A percentile compares a stretch with the other conserved stretches of the same genome.
Conservation (phyloP, 2,329 filamentous ascomycete genomes). For the Periconia macrospinosa region DNA sequence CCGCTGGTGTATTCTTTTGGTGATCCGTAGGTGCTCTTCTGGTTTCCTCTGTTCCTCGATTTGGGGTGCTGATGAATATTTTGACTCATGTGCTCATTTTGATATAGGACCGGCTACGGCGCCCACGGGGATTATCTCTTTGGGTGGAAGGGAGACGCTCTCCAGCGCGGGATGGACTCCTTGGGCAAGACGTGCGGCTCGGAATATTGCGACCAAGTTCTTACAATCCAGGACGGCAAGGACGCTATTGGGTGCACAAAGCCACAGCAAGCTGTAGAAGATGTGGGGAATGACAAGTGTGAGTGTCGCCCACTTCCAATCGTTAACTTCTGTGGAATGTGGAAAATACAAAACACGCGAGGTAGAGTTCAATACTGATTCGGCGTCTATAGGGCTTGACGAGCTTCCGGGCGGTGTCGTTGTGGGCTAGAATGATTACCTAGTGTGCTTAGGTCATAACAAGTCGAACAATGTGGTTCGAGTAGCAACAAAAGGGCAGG, state of each 20-base stretch:
- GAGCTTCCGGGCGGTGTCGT: conserved; percentile 13
- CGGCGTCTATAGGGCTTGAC: conserved; percentile 8
- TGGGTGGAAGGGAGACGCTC: conserved; percentile 21
- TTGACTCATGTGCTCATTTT: conserved; percentile 1
- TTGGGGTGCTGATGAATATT: background rate
- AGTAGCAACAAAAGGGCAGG: too few relatives aligned
- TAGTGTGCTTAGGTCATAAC: too few relatives aligned
- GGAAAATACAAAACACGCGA: background rate
- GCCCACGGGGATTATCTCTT: conserved; percentile 28
- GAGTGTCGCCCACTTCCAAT: background rate
- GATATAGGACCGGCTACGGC: conserved; percentile 19
- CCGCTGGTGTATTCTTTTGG: conserved; percentile 34
- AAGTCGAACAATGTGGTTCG: too few relatives aligned
- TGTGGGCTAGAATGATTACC: background rate
- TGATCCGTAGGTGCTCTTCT: conserved; percentile 43
- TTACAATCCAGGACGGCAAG: conserved; percentile 21
- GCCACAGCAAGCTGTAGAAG: conserved; percentile 21
- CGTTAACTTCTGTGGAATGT: background rate
- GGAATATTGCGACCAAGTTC: conserved; percentile 17
- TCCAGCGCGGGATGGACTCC: conserved; percentile 21
- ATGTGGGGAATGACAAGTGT: conserved; percentile 18
- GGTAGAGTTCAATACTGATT: background rate
- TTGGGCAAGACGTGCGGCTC: conserved; percentile 18
- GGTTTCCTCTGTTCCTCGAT: background rate
- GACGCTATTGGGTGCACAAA: conserved; percentile 25